Evolutionary conservation across 169 alveolate genomes (phyloP).

Genomic region (Ichthyophthirius multifiliis): DNA sequence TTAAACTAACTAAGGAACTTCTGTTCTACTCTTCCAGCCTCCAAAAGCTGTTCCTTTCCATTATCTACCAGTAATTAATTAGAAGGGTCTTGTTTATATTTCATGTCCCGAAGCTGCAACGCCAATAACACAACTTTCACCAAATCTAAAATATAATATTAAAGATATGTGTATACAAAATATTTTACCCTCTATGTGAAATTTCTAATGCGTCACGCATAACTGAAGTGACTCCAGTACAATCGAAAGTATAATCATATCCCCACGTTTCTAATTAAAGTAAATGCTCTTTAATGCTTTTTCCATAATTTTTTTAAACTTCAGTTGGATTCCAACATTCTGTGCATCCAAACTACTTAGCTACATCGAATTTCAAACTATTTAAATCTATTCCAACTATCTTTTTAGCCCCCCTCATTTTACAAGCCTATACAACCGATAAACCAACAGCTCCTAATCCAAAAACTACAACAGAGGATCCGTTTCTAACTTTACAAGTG

Average conservation of each 20-base stretch:
- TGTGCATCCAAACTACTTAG: slow-evolving; percentile 71
- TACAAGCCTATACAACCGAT: slow-evolving; percentile 85
- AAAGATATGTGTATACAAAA: not conserved
- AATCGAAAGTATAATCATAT: slow-evolving; percentile 84
- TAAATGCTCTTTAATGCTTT: slow-evolving; percentile 17
- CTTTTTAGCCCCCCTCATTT: slow-evolving; percentile 59
- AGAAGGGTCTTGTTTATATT: slow-evolving; percentile 84
- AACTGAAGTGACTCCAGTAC: slow-evolving; percentile 80
- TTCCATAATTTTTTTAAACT: slow-evolving; percentile 13
- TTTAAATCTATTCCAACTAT: slow-evolving; percentile 76
- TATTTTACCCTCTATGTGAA: slow-evolving; percentile 84
- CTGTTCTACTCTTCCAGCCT: slow-evolving; percentile 81
- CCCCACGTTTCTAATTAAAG: slow-evolving; percentile 61
- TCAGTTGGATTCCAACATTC: slow-evolving; percentile 61
- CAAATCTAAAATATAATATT: not conserved
- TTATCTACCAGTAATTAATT: slow-evolving; percentile 84
- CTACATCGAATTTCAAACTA: slow-evolving; percentile 60
- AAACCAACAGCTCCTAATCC: slow-evolving; percentile 92
- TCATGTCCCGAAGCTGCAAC: slow-evolving; percentile 85
- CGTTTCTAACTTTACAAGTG: slow-evolving; percentile 74
- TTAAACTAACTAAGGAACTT: slow-evolving; percentile 82
- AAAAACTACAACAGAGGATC: slow-evolving; percentile 80
- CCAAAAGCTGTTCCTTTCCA: slow-evolving; percentile 91
- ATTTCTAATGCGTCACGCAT: slow-evolving; percentile 82
- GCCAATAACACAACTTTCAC: slow-evolving; percentile 33